phyloP scores from a whole-genome alignment of 1,139 yeast species.

The Hansenula lynferdii region DNA sequence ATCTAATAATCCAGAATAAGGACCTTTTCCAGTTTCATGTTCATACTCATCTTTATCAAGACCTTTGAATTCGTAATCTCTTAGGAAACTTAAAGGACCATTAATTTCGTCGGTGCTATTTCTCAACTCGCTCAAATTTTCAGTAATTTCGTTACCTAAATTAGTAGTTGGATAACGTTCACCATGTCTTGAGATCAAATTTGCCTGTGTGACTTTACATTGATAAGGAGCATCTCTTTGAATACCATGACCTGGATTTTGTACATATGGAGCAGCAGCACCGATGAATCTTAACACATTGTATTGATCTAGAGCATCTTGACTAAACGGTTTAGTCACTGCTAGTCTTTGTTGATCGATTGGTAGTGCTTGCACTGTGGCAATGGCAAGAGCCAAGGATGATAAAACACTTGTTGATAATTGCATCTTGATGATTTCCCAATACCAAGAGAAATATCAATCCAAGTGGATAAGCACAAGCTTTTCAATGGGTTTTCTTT shows the following conservation, averaged over 20 bases:
- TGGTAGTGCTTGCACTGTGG: not conserved
- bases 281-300: constrained; percentile 41
- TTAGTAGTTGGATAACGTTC: constrained; percentile 40
- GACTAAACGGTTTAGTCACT: constrained; percentile 15
- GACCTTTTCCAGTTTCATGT: constrained; percentile 14
- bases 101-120: constrained; percentile 4
- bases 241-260: constrained; percentile 42
- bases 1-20: constrained; percentile 16
- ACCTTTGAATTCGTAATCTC: constrained; percentile 12
- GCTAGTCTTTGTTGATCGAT: not conserved
- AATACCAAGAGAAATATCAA: too few relatives aligned
- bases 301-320: constrained; percentile 16
- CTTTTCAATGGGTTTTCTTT: too few relatives aligned
- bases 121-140: constrained; percentile 5
- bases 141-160: constrained; percentile 7
- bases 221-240: constrained; percentile 33
- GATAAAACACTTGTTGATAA: not conserved
- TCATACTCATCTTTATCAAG: constrained; percentile 10
- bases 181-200: constrained; percentile 44
- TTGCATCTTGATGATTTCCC: constrained; percentile 1
- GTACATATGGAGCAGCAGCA: constrained; percentile 44
- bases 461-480: too few relatives aligned
- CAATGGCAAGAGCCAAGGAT: not conserved
- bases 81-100: constrained; percentile 14
- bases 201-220: constrained; percentile 42